Base-by-base conservation (phyloP, 179 eudicot species). In the Heliamphora pulchella region DNA sequence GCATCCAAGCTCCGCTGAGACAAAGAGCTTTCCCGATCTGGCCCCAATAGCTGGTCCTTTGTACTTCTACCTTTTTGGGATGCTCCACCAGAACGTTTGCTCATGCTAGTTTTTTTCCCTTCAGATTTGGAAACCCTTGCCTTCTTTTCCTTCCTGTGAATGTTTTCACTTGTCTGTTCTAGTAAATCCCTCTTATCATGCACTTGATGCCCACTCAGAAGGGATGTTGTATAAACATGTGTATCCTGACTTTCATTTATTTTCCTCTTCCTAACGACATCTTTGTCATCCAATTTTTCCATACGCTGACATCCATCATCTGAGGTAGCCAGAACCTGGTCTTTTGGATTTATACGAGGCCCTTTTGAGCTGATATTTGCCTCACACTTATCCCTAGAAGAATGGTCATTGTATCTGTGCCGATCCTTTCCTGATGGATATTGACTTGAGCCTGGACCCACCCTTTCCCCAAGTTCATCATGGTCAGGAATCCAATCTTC, bases 251-350 rank as follows among this genome's bases (percentile, higher is more conserved):
- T 81, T 75, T 82, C 88, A 48, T 81, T 85, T 62, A 65, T 70
- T 86, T 90, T 94, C 83, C 97, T 91, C 87, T 92, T 95, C 83
- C 82, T 93, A 7, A 69, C 78, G 71, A 82, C 80, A 67, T 82
- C 87, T 68, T 82, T 77, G 78, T 81, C 85, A 75, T 77, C 84
- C 76, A 48, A 78, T 75, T 82, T 89, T 70, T 77, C 78, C n/a
- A 74, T 84, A 81, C 72, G 83, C 79, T 66, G 75, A 72, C 82
- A 81, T 76, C 82, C 85, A 81, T 78, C 83, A 80, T 80, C 89
- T 15, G 88, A 82, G 53, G 86, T 68, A 70, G 71, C 75, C 70
- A 81, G 82, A 78, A 76, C 82, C 59, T 82, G 79, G 61, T 71
- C 71, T 75, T 87, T 84, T 53, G 83, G 70, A 41, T 87, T 83